Base-by-base conservation (phyloP, 441 rosid species). In the Gossypium schwendimanii region DNA sequence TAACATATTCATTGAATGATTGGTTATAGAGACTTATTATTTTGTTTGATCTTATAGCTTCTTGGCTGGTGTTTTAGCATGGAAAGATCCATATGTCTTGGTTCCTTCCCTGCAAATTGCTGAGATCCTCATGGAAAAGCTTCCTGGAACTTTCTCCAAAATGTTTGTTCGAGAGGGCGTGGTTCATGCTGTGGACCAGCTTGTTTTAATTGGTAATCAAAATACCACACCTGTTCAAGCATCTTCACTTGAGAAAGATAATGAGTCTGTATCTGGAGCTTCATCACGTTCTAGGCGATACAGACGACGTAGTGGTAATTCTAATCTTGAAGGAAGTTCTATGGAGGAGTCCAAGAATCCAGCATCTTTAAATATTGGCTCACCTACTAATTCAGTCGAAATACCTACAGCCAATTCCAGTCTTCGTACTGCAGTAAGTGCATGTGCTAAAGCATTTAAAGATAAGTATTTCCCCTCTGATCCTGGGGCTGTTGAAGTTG, bases 31-130 rank as follows among this genome's bases (percentile, higher is more conserved):
- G 69, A 50, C 77, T 82, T 41, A 68, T 39, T 20, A 18, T 73
- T 49, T 17, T 71, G 54, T 76, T 78, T 77, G 21, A 50, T 76
- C 47, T 69, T 75, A 44, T 74, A 96, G 99, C 81, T 96, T 93
- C 87, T 83, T 96, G 78, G 97, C 99, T 77, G 98, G 99, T 80
- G 91, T 96, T 70, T 82, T 96, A 79, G 98, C 98, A 50, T 96
- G 98, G 99, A 96, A 96, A 86, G 98, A 96, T 84, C 99, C 99
- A 33, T 92, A 91, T 60, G 97, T 93, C 71, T 83, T 96, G 89
- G 88, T 96, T 84, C 99, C 99, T 84, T 87, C 99, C 14, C 93
- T 96, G 41, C 99, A 93, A 81, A 87, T 96, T 80, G 93, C 97
- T 53, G 98, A 96, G 77, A 88, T 96, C 79, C 89, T 96, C 53